Evolutionary conservation across 768 basidiomycete species (phyloP).

Genomic region (Tulasnella sp.): DNA sequence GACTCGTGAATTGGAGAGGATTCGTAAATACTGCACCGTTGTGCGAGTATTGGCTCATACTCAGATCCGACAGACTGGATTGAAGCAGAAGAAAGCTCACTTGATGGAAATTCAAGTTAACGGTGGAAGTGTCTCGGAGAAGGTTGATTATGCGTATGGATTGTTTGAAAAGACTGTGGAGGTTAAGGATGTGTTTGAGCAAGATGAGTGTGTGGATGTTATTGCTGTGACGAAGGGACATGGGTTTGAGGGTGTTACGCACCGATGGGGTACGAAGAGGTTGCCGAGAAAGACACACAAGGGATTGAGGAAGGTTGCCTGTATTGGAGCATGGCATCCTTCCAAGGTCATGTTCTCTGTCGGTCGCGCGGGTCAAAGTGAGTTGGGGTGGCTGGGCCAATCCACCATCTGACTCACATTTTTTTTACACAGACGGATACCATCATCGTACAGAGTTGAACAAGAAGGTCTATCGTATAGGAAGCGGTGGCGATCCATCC

Average conservation of each 20-base stretch:
- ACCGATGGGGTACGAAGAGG: constrained; percentile 99
- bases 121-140: constrained; percentile 85
- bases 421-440: constrained; percentile 46
- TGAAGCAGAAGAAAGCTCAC: constrained; percentile 98
- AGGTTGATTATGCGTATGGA: constrained; percentile 87
- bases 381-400: background rate
- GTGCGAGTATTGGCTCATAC: constrained; percentile 99
- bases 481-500: constrained; percentile 55
- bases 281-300: constrained; percentile 98
- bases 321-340: constrained; percentile 97
- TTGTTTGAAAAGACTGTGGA: constrained; percentile 96
- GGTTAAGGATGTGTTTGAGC: constrained; percentile 76
- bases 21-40: constrained; percentile 99
- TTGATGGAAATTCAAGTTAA: constrained; percentile 99
- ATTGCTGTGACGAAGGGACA: constrained; percentile 99
- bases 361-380: constrained; percentile 94
- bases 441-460: constrained; percentile 96
- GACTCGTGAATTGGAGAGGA: constrained; percentile 93
- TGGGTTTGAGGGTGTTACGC: constrained; percentile 98
- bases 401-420: background rate
- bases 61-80: constrained; percentile 94
- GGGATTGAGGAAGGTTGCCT: constrained; percentile 99
- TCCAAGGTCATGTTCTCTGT: constrained; percentile 99
- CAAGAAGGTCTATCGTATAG: constrained; percentile 98
- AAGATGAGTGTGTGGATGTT: constrained; percentile 91